Evolutionary conservation across 345 rosid species (phyloP), one percentile per base, ranked within the genome.

Genomic region (Syzygium aromaticum): DNA sequence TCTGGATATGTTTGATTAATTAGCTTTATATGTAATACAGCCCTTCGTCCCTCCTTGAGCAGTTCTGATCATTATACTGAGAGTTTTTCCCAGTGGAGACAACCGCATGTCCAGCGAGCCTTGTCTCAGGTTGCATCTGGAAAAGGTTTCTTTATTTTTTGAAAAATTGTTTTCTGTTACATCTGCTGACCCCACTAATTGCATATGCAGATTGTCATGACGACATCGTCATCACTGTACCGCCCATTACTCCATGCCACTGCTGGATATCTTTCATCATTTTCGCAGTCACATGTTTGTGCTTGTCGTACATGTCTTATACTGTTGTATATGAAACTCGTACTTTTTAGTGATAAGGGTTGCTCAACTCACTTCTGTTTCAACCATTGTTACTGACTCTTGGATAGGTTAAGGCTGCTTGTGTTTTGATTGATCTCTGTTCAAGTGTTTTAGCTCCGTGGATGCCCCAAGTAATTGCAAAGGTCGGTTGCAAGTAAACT

Each of bases 271-370:
- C 92, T 96, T 51, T 92, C 95, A 77, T 94, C 97, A 54, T 96
- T 92, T 93, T 96, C 96, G 64, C 95, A 93, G 86, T 94, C 97
- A 89, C 98, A 96, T 91, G 98, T 94, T 54, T 14, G 97, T 94
- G 84, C 77, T 89, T 88, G 87, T 88, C 49, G 19, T 87, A 85
- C 64, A 84, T 53, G 22, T 84, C 25, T 52, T 52, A 19, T 84
- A 9, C 53, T 84, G 23, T 38, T 38, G 46, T 38, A 73, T 38
- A 73, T 73, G 80, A 73, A 33, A 17, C 14, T 73, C 1, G 14
- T 73, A 73, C 80, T 38, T 73, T 73, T 73, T 73, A 9, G 80
- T 19, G 80, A 73, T 33, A 33, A 38, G 49, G 25, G 80, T 73
- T 73, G 13, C 80, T 19, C 49, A 19, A 73, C 80, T 73, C 25